phyloP scores from a whole-genome alignment of 2,329 filamentous ascomycete genomes.

The Septoria linicola region DNA sequence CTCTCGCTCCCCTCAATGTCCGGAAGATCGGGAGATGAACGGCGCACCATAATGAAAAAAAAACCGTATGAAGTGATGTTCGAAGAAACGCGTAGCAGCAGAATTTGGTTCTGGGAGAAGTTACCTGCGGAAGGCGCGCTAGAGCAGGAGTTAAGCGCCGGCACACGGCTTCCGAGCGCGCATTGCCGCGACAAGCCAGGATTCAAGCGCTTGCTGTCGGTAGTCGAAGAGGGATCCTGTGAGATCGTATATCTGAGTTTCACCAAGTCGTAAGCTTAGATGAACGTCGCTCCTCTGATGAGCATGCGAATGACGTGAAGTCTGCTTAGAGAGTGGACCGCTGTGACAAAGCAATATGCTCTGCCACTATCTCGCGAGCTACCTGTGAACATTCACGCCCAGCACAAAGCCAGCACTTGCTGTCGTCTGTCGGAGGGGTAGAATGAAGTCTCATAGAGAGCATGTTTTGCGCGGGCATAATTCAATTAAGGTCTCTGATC shows the following conservation, averaged over 20 bases:
- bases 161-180: neutral
- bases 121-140: conserved; percentile 3
- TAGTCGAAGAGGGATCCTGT: neutral
- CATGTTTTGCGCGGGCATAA: too few relatives aligned
- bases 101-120: conserved; percentile 6
- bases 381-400: too few relatives aligned
- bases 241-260: neutral
- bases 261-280: neutral
- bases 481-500: too few relatives aligned
- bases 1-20: conserved; percentile 58
- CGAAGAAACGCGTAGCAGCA: neutral
- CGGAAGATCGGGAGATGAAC: conserved; percentile 12
- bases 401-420: too few relatives aligned
- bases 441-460: too few relatives aligned
- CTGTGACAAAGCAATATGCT: too few relatives aligned
- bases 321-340: too few relatives aligned
- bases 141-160: too few relatives aligned
- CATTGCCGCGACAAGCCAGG: neutral
- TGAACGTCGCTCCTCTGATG: neutral
- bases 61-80: neutral
- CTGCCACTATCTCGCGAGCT: too few relatives aligned
- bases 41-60: conserved; percentile 3
- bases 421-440: too few relatives aligned
- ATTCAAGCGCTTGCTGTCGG: neutral
- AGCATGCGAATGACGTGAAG: too few relatives aligned